A percentile compares a stretch with the other conserved stretches of the same genome.
These are phyloP conservation scores for Coemansia sp. DNA, from an alignment of 192 early-diverging fungal species.

Conservation along the genomic window DNA sequence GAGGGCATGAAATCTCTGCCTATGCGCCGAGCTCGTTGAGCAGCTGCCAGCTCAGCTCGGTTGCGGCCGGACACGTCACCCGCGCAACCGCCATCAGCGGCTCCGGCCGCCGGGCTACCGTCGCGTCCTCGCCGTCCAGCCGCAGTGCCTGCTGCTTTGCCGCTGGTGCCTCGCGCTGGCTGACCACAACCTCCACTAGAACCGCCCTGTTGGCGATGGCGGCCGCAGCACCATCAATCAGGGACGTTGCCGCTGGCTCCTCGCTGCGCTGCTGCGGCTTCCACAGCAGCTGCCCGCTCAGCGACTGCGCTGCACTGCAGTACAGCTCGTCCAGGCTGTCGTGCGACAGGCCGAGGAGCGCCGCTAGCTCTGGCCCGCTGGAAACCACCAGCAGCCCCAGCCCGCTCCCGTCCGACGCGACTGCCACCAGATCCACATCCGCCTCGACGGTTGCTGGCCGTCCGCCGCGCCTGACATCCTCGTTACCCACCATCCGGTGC, in stretches of 20 bases:
- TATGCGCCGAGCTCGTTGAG: background rate
- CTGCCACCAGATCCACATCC: constrained; percentile 8
- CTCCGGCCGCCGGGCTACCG: constrained; percentile 2
- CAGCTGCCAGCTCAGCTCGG: constrained; percentile 17
- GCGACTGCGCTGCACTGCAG: constrained; percentile 15
- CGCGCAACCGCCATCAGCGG: constrained; percentile 7
- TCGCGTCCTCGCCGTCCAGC: constrained; percentile 9
- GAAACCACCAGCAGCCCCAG: constrained; percentile 7
- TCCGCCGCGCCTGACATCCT: background rate
- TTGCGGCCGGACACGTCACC: constrained; percentile 4
- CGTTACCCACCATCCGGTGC: constrained; percentile 1
- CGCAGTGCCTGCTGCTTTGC: constrained; percentile 23
- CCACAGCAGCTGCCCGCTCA: constrained; percentile 30
- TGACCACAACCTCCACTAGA: constrained; percentile 8
- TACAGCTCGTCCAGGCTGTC: constrained; percentile 6
- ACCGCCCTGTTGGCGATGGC: background rate
- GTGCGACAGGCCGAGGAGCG: constrained; percentile 1
- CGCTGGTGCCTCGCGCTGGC: background rate
- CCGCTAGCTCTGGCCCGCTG: background rate
- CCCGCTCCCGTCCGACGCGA: constrained; percentile 35
- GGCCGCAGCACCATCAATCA: constrained; percentile 5
- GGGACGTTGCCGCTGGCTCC: background rate
- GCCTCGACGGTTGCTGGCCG: background rate
- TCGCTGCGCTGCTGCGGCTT: background rate
- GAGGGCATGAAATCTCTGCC: background rate